Conservation (phyloP, 805 yeast species). For the Limtongia smithiae region DNA sequence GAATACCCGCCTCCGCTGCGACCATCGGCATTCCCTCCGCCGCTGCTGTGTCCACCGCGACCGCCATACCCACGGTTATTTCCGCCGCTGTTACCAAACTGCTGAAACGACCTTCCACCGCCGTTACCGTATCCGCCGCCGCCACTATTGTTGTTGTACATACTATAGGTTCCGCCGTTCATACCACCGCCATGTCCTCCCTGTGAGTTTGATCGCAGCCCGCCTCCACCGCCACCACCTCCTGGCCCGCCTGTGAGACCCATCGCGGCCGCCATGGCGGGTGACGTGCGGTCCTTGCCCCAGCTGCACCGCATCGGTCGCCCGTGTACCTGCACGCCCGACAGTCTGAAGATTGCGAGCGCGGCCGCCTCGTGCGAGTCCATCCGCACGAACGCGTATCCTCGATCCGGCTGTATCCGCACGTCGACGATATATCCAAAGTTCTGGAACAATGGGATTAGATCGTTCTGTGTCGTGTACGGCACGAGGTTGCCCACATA, state of each 20-base stretch:
- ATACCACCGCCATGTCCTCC: too few species aligned
- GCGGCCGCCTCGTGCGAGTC: constrained; percentile 89
- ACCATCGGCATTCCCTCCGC: too few species aligned
- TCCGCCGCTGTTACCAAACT: too few species aligned
- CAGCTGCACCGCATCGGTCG: constrained; percentile 79
- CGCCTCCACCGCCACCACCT: constrained; percentile 1
- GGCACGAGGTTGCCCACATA: constrained; percentile 84
- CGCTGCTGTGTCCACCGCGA: too few species aligned
- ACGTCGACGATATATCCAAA: constrained; percentile 82
- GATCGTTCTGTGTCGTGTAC: constrained; percentile 65
- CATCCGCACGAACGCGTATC: constrained; percentile 84
- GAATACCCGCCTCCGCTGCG: constrained; percentile 1
- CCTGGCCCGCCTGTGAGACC: neutral
- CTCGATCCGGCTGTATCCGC: constrained; percentile 73
- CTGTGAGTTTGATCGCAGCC: neutral
- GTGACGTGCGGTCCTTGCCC: constrained; percentile 62
- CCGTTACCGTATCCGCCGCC: too few species aligned
- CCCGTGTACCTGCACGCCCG: constrained; percentile 63
- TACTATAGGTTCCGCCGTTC: too few species aligned
- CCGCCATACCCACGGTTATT: too few species aligned
- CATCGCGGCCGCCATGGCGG: constrained; percentile 14
- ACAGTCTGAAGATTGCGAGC: constrained; percentile 73
- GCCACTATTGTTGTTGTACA: too few species aligned
- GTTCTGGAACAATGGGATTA: constrained; percentile 68
- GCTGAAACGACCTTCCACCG: too few species aligned